Evolutionary conservation across 768 basidiomycete genomes (phyloP).

Genomic region (Leccinum barrowsii): DNA sequence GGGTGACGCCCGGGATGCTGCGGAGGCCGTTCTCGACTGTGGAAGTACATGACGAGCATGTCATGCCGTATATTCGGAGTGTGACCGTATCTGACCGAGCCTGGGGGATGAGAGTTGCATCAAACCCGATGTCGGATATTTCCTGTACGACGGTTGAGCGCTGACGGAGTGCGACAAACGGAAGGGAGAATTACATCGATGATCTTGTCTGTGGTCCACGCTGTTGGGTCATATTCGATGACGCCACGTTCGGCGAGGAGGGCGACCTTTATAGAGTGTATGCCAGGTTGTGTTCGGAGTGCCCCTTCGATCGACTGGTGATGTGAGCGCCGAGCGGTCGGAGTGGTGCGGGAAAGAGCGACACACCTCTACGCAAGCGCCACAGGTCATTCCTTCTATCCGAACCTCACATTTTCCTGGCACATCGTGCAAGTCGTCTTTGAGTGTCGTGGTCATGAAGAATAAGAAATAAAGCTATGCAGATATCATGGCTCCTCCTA

Average conservation of each 20-base stretch:
- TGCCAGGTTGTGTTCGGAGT: conserved; percentile 82
- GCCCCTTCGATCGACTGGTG: conserved; percentile 79
- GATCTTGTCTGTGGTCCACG: conserved; percentile 83
- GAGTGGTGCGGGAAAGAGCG: not conserved
- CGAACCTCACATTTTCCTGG: conserved; percentile 69
- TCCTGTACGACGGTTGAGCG: conserved; percentile 49
- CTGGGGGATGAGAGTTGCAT: conserved; percentile 72
- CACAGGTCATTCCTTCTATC: conserved; percentile 90
- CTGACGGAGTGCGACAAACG: not conserved
- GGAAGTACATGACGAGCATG: conserved; percentile 76
- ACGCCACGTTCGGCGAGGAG: no score
- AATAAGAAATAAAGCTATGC: not conserved
- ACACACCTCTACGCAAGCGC: conserved; percentile 77
- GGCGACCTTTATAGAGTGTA: conserved; percentile 49
- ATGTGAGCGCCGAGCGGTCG: not conserved
- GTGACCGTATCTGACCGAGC: conserved; percentile 63
- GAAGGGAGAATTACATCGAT: conserved; percentile 45
- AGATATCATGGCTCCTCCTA: not conserved
- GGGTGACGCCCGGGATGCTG: conserved; percentile 67
- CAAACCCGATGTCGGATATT: conserved; percentile 91
- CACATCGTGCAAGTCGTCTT: conserved; percentile 7
- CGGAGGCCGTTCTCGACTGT: conserved; percentile 71
- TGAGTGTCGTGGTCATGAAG: conserved; percentile 3
- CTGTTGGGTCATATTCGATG: conserved; percentile 7
- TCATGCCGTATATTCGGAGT: conserved; percentile 89